Percentiles rank a stretch among this genome's conserved stretches.
Conservation (phyloP, 108 stramenopile genomes). For the Cylindrotheca fusiformis region DNA sequence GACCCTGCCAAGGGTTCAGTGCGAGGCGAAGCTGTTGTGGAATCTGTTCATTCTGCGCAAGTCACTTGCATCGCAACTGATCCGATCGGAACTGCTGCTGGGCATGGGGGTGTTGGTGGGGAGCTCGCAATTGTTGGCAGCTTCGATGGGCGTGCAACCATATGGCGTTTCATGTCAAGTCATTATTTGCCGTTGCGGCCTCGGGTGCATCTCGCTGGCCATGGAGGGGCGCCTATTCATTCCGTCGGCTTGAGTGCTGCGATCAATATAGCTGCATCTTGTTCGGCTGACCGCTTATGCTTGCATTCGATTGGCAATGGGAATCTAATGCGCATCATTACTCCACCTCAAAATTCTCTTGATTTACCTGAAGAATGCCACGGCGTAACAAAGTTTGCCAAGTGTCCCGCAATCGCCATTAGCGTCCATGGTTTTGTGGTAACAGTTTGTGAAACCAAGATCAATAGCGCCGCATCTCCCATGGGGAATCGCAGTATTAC, state of each 20-base stretch:
- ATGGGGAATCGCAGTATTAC: conserved; percentile 43
- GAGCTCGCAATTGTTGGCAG: conserved; percentile 86
- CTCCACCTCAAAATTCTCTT: conserved; percentile 52
- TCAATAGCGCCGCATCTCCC: conserved; percentile 16
- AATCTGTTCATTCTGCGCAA: conserved; percentile 61
- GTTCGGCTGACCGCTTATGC: conserved; percentile 66
- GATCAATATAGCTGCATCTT: conserved; percentile 73
- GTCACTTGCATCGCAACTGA: conserved; percentile 82
- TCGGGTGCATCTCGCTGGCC: conserved; percentile 64
- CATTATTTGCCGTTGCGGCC: conserved; percentile 84
- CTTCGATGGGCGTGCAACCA: conserved; percentile 70
- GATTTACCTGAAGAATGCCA: conserved; percentile 28
- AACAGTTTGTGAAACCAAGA: conserved; percentile 71
- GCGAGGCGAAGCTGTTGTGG: conserved; percentile 69
- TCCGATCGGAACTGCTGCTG: conserved; percentile 80
- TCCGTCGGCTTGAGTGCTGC: conserved; percentile 69
- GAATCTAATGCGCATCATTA: conserved; percentile 63
- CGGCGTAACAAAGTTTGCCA: conserved; percentile 55
- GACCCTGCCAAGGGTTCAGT: conserved; percentile 80
- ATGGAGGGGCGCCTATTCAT: conserved; percentile 56
- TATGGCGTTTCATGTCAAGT: conserved; percentile 89
- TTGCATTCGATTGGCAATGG: conserved; percentile 84
- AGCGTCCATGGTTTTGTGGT: conserved; percentile 79
- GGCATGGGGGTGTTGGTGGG: conserved; percentile 84
- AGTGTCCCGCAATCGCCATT: conserved; percentile 63